Evolutionary conservation across 116 monocot genomes (phyloP), one percentile per base, ranked within the genome.

Genomic region (Trichopus zeylanicus): DNA sequence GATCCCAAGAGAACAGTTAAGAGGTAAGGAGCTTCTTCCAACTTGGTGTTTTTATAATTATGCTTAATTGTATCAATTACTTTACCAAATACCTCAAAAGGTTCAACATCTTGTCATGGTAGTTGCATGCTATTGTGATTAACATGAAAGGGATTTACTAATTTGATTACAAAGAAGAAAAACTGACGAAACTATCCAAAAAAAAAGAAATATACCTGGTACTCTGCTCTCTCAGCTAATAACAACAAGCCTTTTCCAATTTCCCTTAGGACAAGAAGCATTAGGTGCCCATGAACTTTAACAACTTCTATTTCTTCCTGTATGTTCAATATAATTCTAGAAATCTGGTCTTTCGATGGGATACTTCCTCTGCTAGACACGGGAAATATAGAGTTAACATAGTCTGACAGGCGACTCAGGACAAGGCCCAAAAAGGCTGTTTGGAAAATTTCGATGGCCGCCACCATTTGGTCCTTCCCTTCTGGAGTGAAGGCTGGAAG

Each of bases 301-400:
- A 87, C 97, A 30, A 71, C 82, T 64, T 97, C 97, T 57, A 98
- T 87, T 60, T 98, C 97, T 61, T 98, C 97, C 60, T 87, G 87
- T 19, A 98, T 75, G 29, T 78, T 79, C 67, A 85, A 66, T 48
- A 89, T 46, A 12, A 98, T 56, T 67, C 80, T 91, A 8, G 91
- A 87, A 26, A 98, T 98, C 59, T 98, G 97, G 7, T 98, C 97
- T 42, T 98, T 98, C 47, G 87, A 91, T 4, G 97, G 97, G 60
- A 90, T 70, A 26, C 42, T 81, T 59, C 95, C 90, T 52, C 91
- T 72, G 66, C 79, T 72, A 1, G 86, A 76, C 26, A 97, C 60
- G 0, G 91, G 80, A 63, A 98, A 88, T 53, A 98, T 75, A 37
- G 55, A 73, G 60, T 97, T 91, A 31, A 98, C 88, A 69, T 82